These are phyloP conservation scores for Castanospermum australe DNA, from an alignment of 306 rosid species.

Conservation along the genomic window DNA sequence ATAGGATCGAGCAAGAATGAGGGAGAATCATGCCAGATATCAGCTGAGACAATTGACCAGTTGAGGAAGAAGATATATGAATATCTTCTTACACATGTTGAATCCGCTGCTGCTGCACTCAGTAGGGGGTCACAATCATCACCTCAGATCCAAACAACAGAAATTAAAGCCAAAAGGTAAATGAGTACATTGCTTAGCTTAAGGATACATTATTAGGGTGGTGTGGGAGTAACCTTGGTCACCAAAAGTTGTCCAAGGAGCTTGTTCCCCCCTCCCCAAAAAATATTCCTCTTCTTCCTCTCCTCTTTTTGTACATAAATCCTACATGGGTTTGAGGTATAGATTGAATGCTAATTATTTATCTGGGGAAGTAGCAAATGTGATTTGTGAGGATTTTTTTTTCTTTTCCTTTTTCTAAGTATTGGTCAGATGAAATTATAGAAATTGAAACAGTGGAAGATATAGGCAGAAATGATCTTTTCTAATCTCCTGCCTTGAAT, in stretches of 20 bases:
- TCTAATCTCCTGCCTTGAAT: background rate
- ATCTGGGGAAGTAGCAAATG: slow-evolving; percentile 16
- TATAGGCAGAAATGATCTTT: background rate
- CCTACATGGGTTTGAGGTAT: slow-evolving; percentile 49
- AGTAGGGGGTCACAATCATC: slow-evolving; percentile 61
- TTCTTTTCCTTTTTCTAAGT: slow-evolving; percentile 12
- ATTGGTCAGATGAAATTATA: slow-evolving; percentile 33
- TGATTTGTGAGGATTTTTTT: slow-evolving; percentile 18
- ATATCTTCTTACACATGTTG: slow-evolving; percentile 95
- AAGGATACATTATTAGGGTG: slow-evolving; percentile 28
- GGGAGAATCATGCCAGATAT: slow-evolving; percentile 46
- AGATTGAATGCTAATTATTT: slow-evolving; percentile 41
- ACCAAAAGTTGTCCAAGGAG: slow-evolving; percentile 34
- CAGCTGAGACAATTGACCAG: slow-evolving; percentile 71
- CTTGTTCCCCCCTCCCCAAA: background rate
- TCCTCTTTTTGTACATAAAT: slow-evolving; percentile 49
- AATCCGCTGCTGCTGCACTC: slow-evolving; percentile 97
- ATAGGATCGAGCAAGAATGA: slow-evolving; percentile 59
- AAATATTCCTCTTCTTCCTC: background rate
- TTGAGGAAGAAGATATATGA: slow-evolving; percentile 95
- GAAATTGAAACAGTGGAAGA: slow-evolving; percentile 19
- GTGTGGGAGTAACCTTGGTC: slow-evolving; percentile 26
- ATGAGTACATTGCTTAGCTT: slow-evolving; percentile 19
- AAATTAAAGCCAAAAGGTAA: slow-evolving; percentile 62
- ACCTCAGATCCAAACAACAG: slow-evolving; percentile 48